Base-by-base conservation (phyloP, 164 flowering plant species). In the Tetracentron sinense region DNA sequence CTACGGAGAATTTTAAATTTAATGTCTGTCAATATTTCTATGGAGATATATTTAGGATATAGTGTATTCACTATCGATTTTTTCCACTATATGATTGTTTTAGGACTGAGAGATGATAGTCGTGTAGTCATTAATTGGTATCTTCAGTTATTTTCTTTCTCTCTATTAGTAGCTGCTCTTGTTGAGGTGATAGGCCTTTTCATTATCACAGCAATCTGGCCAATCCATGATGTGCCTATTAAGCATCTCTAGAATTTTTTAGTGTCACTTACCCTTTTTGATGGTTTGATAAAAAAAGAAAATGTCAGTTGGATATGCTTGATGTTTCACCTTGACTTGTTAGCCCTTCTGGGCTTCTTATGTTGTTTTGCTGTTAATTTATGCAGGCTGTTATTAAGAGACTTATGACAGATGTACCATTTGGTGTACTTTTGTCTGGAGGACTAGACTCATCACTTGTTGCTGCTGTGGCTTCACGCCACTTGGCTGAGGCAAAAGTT, bases 371-470 rank as follows among this genome's bases (percentile, higher is more conserved):
- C 48, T 61, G 42, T 38, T n/a, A 3, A 23, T 56, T 73, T 33
- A 7, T 76, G 68, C 81, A 90, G 98, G 97, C 98, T 76, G 98
- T 93, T 38, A 15, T 76, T 29, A 93, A 93, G 81, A 82, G 98
- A 72, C 88, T 93, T 31, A 93, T 93, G 98, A 82, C 98, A 8
- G 98, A 93, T 86, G 98, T 93, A 17, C 98, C 98, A 56, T 93
- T 93, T 78, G 98, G 98, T 64, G 98, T 93, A 12, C 97, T 93
- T 67, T 67, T 93, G 60, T 93, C 97, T 66, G 98, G 98, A 71
- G 98, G 98, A 51, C 79, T 93, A 60, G 98, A 93, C 71, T 93
- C 98, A 48, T 93, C 97, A 38, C 94, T 93, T 69, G 98, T 93
- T 74, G 98, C 98, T 75, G 81, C 98, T 64, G 94, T 93, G 60